phyloP scores from a whole-genome alignment of 2,329 filamentous ascomycete species.

The Colletotrichum destructivum region DNA sequence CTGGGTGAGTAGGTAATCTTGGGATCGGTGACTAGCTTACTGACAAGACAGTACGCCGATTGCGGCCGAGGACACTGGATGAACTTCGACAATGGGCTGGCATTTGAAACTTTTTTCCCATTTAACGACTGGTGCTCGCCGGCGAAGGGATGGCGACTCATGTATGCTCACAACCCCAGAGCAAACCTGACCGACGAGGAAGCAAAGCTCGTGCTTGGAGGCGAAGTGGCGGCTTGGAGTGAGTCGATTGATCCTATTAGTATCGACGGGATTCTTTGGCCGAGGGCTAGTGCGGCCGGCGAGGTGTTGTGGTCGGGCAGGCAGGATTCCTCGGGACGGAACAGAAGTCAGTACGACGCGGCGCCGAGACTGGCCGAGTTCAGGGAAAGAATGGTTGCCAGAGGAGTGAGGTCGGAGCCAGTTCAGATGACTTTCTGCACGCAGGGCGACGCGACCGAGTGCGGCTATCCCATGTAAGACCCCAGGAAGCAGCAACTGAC shows the following conservation, averaged over 20 bases:
- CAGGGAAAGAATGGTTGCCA: slow-evolving; percentile 80
- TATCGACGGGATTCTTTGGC: slow-evolving; percentile 84
- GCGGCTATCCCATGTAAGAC: slow-evolving; percentile 31
- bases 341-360: slow-evolving; percentile 80
- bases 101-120: slow-evolving; percentile 71
- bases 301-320: slow-evolving; percentile 87
- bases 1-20: slow-evolving; percentile 69
- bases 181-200: slow-evolving; percentile 72
- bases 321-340: slow-evolving; percentile 75
- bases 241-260: slow-evolving; percentile 85
- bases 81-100: slow-evolving; percentile 73
- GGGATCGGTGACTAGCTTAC: too few species aligned
- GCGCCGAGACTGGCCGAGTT: slow-evolving; percentile 80
- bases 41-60: slow-evolving; percentile 77
- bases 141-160: slow-evolving; percentile 83
- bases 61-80: slow-evolving; percentile 87
- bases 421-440: slow-evolving; percentile 83
- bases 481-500: neutral
- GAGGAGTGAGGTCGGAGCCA: slow-evolving; percentile 74
- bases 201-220: slow-evolving; percentile 81
- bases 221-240: slow-evolving; percentile 86
- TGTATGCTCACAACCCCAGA: slow-evolving; percentile 86
- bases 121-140: slow-evolving; percentile 88
- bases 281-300: slow-evolving; percentile 79
- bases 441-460: slow-evolving; percentile 63